Conservation (phyloP, 2,329 filamentous ascomycete species). For the Samsoniella hepiali region DNA sequence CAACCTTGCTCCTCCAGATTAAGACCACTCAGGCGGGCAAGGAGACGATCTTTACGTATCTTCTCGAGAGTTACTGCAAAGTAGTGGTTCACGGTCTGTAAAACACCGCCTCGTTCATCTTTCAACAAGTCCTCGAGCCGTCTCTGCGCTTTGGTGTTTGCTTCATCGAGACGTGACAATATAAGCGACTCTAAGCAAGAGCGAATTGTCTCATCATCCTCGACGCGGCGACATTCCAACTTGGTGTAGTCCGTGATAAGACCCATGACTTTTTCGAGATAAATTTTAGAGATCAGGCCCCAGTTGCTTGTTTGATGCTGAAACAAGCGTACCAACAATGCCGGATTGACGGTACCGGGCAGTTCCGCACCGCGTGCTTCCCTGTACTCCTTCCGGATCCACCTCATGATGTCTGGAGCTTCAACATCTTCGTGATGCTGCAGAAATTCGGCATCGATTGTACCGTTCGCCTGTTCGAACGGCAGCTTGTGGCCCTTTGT, state of each 20-base stretch:
- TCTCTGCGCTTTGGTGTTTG: not conserved
- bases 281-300: not conserved
- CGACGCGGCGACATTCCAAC: constrained; percentile 7
- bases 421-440: not conserved
- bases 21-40: not conserved
- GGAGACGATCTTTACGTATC: not conserved
- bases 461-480: not conserved
- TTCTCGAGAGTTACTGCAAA: constrained; percentile 6
- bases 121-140: not conserved
- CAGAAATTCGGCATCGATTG: not conserved
- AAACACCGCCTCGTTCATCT: not conserved
- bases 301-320: not conserved
- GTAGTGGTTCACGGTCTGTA: constrained; percentile 7
- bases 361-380: not conserved
- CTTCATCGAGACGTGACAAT: constrained; percentile 1
- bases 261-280: not conserved
- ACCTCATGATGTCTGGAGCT: not conserved
- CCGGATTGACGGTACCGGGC: constrained; percentile 3
- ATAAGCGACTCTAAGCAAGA: not conserved
- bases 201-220: constrained; percentile 7
- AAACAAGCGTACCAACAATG: not conserved
- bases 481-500: constrained; percentile 1
- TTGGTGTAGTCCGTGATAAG: constrained; percentile 1
- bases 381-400: not conserved
- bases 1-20: not conserved